These are phyloP conservation scores for Saccharum officinarum DNA, from an alignment of 176 grass and related monocot genomes.

Conservation along the genomic window DNA sequence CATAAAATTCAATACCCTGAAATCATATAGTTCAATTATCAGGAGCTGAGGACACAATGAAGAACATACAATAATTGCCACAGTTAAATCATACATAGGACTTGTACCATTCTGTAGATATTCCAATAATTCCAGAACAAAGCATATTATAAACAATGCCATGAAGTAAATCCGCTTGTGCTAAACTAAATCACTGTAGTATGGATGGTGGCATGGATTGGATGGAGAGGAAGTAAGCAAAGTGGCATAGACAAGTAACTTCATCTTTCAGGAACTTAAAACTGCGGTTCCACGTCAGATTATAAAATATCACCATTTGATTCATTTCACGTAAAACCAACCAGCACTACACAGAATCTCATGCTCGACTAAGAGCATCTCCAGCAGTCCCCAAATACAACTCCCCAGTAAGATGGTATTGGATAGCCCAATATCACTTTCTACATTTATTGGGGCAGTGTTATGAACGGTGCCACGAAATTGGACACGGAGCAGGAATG, in stretches of 20 bases:
- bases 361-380: neutral
- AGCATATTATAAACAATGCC: neutral
- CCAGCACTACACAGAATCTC: neutral
- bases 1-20: conserved; percentile 92
- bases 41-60: conserved; percentile 2
- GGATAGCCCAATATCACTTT: too few relatives aligned
- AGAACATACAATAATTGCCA: neutral
- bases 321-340: neutral
- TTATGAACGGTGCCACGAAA: neutral
- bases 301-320: neutral
- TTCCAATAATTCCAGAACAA: neutral
- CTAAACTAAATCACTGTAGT: neutral
- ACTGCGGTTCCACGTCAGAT: neutral
- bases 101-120: neutral
- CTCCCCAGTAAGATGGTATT: too few relatives aligned
- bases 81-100: neutral
- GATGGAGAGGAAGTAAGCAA: neutral
- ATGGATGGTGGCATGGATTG: neutral
- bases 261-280: neutral
- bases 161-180: neutral
- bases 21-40: conserved; percentile 36
- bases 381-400: too few relatives aligned
- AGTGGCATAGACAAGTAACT: neutral
- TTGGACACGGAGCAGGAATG: neutral
- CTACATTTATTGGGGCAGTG: too few relatives aligned